A percentile compares a stretch with the other conserved stretches of the same genome.
Evolutionary conservation across 371 early-diverging fungal genomes (phyloP).

Genomic region (Nematocida sp.): DNA sequence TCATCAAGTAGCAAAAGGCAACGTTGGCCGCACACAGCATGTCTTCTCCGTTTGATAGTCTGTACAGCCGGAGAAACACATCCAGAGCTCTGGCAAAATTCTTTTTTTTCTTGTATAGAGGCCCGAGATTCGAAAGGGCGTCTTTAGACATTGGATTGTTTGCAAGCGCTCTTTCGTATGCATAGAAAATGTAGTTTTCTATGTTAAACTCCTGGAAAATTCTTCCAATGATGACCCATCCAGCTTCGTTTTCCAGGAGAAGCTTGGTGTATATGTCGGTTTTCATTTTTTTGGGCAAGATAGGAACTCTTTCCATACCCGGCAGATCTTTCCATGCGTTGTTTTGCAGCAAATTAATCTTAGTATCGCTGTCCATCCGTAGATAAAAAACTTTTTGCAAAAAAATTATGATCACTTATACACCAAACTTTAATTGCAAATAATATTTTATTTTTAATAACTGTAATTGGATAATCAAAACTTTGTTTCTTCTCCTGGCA

Average conservation of each 20-base stretch:
- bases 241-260: conserved; percentile 31
- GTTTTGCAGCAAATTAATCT: conserved; percentile 5
- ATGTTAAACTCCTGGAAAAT: conserved; percentile 36
- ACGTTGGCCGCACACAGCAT: neutral
- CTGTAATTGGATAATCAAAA: too few species aligned
- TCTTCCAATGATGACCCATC: conserved; percentile 24
- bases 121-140: conserved; percentile 10
- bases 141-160: conserved; percentile 38
- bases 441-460: too few species aligned
- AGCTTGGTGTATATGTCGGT: conserved; percentile 23
- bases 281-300: neutral
- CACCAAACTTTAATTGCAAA: too few species aligned
- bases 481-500: too few species aligned
- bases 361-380: conserved; percentile 46
- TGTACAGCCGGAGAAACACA: conserved; percentile 27
- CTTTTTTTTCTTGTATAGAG: conserved; percentile 20
- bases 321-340: conserved; percentile 26
- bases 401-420: conserved; percentile 30
- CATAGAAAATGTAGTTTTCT: conserved; percentile 23
- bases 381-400: conserved; percentile 41
- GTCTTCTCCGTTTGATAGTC: conserved; percentile 20
- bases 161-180: conserved; percentile 19
- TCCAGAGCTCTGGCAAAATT: conserved; percentile 14
- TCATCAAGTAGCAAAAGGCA: conserved; percentile 35
- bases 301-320: conserved; percentile 29